Percentiles rank a stretch among this genome's conserved stretches.
These are phyloP conservation scores for Colletotrichum lindemuthianum DNA, from an alignment of 2,329 filamentous ascomycete genomes.

Conservation along the genomic window DNA sequence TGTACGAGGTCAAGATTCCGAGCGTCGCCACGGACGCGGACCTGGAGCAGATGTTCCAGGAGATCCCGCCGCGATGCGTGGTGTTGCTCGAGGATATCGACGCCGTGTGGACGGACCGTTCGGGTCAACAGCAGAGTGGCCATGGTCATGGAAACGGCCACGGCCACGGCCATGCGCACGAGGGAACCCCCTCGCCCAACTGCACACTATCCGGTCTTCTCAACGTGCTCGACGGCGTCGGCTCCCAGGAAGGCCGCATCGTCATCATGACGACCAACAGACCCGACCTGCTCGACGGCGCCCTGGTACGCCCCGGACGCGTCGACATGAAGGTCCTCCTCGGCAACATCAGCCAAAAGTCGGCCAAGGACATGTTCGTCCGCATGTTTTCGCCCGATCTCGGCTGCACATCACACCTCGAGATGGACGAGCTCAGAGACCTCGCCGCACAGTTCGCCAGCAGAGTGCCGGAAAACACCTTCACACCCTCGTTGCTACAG, in stretches of 20 bases:
- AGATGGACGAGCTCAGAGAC: conserved; percentile 46
- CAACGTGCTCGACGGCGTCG: conserved; percentile 77
- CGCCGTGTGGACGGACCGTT: conserved; percentile 47
- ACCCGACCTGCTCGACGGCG: conserved; percentile 70
- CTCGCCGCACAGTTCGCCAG: conserved; percentile 65
- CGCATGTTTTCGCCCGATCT: conserved; percentile 55
- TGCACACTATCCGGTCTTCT: conserved; percentile 72
- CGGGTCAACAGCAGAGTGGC: conserved; percentile 6
- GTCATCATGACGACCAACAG: conserved; percentile 80
- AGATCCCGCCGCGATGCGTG: conserved; percentile 62
- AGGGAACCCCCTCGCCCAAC: conserved; percentile 33
- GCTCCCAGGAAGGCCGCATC: conserved; percentile 74
- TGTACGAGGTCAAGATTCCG: conserved; percentile 61
- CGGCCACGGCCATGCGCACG: conserved; percentile 23
- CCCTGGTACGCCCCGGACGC: conserved; percentile 72
- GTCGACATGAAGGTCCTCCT: conserved; percentile 73
- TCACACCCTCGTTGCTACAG: conserved; percentile 62
- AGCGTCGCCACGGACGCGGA: conserved; percentile 61
- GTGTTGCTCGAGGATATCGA: conserved; percentile 67
- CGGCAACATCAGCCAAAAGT: conserved; percentile 55
- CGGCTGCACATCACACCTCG: conserved; percentile 39
- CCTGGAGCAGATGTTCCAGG: conserved; percentile 61
- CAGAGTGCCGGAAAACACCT: conserved; percentile 57
- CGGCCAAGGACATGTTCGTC: conserved; percentile 57
- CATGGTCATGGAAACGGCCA: conserved; percentile 19